phyloP scores from a whole-genome alignment of 129 eudicot genomes.

The Daucus carota region DH1_v3.0 NC_030381.2:3334001-3334500 shows the following conservation, averaged over 20 bases:
- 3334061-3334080: not conserved
- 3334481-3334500: not conserved
- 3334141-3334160: conserved; percentile 63
- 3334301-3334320: not conserved
- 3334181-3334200: conserved; percentile 22
- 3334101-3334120: conserved; percentile 13
- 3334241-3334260: conserved; percentile 74
- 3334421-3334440: conserved; percentile 70
- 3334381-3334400: conserved; percentile 84
- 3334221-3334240: conserved; percentile 73
- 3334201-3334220: conserved; percentile 34
- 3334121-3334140: conserved; percentile 31
- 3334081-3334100: not conserved
- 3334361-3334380: conserved; percentile 80
- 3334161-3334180: conserved; percentile 41
- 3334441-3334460: not conserved
- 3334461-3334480: not conserved
- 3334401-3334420: conserved; percentile 99
- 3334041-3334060: not conserved
- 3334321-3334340: conserved; percentile 4
- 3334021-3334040: not conserved
- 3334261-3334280: conserved; percentile 70
- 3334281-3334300: not conserved
- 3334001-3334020: conserved; percentile 2
- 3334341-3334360: conserved; percentile 51